Base-by-base conservation (phyloP, 257 asterid species). In the Gardenia jasminoides region DNA sequence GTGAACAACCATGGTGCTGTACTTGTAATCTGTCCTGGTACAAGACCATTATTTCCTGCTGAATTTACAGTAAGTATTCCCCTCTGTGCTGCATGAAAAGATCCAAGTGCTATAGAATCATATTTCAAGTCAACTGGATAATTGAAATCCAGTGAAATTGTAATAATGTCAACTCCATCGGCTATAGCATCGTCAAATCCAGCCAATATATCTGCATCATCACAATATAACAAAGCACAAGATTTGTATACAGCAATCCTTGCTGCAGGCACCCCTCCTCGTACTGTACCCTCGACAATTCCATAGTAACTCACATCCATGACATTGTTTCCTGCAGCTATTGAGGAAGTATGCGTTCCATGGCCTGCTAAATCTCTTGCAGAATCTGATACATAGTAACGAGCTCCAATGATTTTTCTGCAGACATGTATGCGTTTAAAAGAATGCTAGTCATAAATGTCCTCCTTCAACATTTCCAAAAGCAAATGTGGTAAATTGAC, bases 1-100 rank as follows among this genome's bases (percentile, higher is more conserved):
- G 80, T 48, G 36, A 83, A 81, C 62, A 81, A n/a, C 89, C 89
- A 86, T 0, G 87, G 82, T 0, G 62, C 76, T 1, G 41, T 24
- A 30, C 87, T 83, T 6, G 61, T 1, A 24, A 80, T 54, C 0
- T n/a, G 15, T 33, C 67, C 72, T 1, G 46, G 46, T n/a, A 7
- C 6, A 28, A 39, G 30, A 7, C 79, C 84, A 19, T 17, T 20
- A 46, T 85, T 85, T 3, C 88, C 86, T 1, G 83, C 85, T 0
- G 88, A 20, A 6, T 80, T 71, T 43, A 80, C 83, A 10, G 79
- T 69, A 0, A 85, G 75, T 48, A 85, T 68, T 4, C 86, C 88
- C 43, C 78, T 85, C n/a, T 7, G 26, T 12, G 54, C 33, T 19
- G 68, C 68, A 74, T 74, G 78, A 52, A 74, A 50, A 26, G 67